These are phyloP conservation scores for Recurvomyces mirabilis DNA, from an alignment of 495 filamentous ascomycete species.

Conservation along the genomic window DNA sequence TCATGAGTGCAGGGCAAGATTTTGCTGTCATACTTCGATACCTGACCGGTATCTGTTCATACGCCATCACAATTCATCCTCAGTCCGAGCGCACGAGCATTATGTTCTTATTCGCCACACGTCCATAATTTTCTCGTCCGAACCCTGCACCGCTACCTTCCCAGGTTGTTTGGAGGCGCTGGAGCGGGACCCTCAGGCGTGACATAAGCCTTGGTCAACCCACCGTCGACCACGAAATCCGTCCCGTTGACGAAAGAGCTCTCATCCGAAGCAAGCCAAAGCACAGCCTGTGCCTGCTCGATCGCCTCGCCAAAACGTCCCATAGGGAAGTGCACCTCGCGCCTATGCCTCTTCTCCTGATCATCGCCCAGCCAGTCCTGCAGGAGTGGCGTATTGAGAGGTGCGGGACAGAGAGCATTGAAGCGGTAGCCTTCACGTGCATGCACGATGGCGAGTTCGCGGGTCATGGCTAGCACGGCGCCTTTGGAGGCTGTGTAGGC, in stretches of 20 bases:
- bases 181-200: slow-evolving; percentile 75
- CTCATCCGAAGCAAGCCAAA: slow-evolving; percentile 92
- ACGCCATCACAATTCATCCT: no score
- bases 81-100: no score
- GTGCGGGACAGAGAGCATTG: slow-evolving; percentile 85
- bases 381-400: slow-evolving; percentile 76
- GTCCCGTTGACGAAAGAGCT: slow-evolving; percentile 84
- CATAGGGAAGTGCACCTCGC: slow-evolving; percentile 88
- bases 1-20: no score
- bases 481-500: slow-evolving; percentile 95
- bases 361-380: slow-evolving; percentile 95
- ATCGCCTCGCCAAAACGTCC: slow-evolving; percentile 95
- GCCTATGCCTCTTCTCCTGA: slow-evolving; percentile 63
- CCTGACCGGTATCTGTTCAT: no score
- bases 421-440: slow-evolving; percentile 70
- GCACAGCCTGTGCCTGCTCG: slow-evolving; percentile 85
- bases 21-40: no score
- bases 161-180: slow-evolving; percentile 55
- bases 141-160: no score
- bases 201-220: slow-evolving; percentile 90
- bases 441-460: slow-evolving; percentile 37
- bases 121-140: no score
- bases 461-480: slow-evolving; percentile 64
- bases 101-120: no score
- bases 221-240: slow-evolving; percentile 94